Percentiles rank a stretch among this genome's conserved stretches.
Conservation (phyloP, 78 protist species). For the Emiliania huxleyi region DNA sequence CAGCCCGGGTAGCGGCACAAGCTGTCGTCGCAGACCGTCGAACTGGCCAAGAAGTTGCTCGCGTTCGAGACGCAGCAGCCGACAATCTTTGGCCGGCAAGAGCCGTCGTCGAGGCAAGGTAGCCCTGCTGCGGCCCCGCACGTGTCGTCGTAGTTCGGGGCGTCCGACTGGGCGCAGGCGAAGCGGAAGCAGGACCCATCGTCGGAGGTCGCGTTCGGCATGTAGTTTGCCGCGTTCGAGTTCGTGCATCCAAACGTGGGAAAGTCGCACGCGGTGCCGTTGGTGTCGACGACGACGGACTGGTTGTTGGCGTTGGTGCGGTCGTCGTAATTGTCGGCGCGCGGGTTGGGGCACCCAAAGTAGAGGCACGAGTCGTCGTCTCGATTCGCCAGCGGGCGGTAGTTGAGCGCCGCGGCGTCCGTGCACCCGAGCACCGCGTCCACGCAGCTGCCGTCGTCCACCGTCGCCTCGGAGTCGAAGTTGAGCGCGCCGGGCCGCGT, state of each 20-base stretch:
- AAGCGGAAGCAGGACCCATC: not conserved
- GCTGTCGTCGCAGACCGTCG: too few species aligned
- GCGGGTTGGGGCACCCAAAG: not conserved
- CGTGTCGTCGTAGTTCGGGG: not conserved
- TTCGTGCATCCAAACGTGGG: conserved; percentile 14
- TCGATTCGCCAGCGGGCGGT: not conserved
- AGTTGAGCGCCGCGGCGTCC: not conserved
- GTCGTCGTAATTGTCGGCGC: not conserved
- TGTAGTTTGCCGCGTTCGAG: not conserved
- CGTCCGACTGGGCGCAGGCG: not conserved
- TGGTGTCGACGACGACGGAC: too few species aligned
- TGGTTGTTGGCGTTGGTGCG: not conserved
- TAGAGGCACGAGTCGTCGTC: not conserved
- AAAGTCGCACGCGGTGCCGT: too few species aligned
- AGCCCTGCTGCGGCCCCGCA: too few species aligned
- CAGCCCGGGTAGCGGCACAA: too few species aligned
- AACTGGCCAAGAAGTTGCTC: too few species aligned
- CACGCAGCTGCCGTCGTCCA: not conserved
- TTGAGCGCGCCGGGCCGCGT: too few species aligned
- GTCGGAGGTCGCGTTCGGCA: not conserved
- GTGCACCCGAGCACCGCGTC: not conserved
- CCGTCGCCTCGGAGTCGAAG: not conserved
- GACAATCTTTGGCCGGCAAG: too few species aligned
- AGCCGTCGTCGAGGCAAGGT: too few species aligned
- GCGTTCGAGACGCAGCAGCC: too few species aligned